Conservation (phyloP, 306 rosid species). For the Calophaca sinica region DNA sequence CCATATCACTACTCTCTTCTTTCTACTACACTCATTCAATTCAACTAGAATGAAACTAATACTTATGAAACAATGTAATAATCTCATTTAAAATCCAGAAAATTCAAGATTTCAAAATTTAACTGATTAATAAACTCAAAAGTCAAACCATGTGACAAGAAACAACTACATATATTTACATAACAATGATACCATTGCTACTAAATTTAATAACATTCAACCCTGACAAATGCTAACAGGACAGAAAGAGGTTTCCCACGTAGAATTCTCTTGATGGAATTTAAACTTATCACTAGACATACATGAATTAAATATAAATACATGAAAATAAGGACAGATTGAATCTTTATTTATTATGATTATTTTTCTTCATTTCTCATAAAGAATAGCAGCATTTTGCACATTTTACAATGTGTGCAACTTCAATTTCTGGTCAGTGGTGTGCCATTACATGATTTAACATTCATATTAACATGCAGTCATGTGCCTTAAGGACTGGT, state of each 20-base stretch:
- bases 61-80: background rate
- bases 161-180: background rate
- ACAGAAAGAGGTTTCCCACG: constrained; percentile 23
- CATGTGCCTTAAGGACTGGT: constrained; percentile 15
- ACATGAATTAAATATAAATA: constrained; percentile 5
- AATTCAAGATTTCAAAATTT: constrained; percentile 14
- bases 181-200: background rate
- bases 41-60: background rate
- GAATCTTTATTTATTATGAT: background rate
- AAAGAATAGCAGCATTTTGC: constrained; percentile 7
- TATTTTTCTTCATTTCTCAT: constrained; percentile 10
- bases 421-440: background rate
- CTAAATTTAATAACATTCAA: constrained; percentile 7
- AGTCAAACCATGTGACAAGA: background rate
- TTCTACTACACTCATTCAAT: too few relatives aligned
- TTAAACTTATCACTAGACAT: background rate
- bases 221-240: constrained; percentile 9
- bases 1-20: too few relatives aligned
- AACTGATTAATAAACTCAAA: background rate
- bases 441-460: constrained; percentile 13
- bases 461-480: background rate
- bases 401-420: background rate
- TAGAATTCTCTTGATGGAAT: constrained; percentile 8
- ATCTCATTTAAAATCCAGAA: background rate
- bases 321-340: background rate